Base-by-base conservation (phyloP, 805 yeast genomes). In the Hyphopichia homilentoma region DNA sequence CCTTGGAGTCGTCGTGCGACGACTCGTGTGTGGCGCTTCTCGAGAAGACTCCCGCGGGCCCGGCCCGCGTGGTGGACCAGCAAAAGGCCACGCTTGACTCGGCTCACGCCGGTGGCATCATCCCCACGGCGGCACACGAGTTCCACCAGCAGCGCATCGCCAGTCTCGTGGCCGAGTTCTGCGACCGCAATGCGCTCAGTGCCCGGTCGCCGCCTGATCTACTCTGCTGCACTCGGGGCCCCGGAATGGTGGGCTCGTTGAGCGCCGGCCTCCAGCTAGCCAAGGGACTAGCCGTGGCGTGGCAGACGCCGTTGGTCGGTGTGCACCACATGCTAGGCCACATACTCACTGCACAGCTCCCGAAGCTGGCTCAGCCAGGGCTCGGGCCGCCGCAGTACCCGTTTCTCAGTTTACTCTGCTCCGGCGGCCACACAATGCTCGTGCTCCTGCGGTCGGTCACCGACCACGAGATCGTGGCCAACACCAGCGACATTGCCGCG, bases 251-350 rank as follows among this genome's bases (percentile, higher is more conserved):
- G 6, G 96, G 97, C 0, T 82, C 95, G 0, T 64, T 93, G 9
- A 73, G 86, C 7, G 81, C 86, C 0, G 94, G 97, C 1, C 65
- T 84, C 16, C 93, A 84, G 48, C 59, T 86, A 25, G 95, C 95
- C 0, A 83, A 86, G 47, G 98, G 97, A 0, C 61, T 93, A 8
- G 64, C 88, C 1, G 60, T 83, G 1, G 97, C 89, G 0, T 83
- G 87, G 82, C 55, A 72, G 9, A 72, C 65, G 5, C 97, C 96
- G 0, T 48, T 86, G 13, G 65, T 93, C 2, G 97, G 97, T 0
- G 96, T 90, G 0, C 95, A 93, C 54, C 98, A 93, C 50, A 90
- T 93, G 98, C 65, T 90, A 30, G 98, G 95, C 0, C 98, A 93
- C 60, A 61, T 93, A 4, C 55, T 93, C 18, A 68, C 85, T 0